Base-by-base conservation (phyloP, 108 stramenopile species). In the Conticribra guillardii region DNA sequence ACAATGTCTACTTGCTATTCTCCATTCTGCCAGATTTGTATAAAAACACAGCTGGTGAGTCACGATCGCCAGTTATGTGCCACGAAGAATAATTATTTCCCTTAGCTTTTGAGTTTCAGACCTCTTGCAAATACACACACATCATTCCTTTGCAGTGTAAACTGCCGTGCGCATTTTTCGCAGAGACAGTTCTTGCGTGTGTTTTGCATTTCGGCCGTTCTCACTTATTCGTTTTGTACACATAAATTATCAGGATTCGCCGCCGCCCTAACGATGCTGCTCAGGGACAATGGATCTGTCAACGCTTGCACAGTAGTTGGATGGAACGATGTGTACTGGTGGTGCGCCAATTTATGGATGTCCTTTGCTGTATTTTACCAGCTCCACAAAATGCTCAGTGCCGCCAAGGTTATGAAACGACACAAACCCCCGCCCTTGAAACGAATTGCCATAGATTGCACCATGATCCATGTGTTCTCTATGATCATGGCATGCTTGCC, bases 271-370 rank as follows among this genome's bases (percentile, higher is more conserved):
- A 64, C 64, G 2, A 74, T 65, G 29, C 19, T 67, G 19, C 49
- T 67, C 21, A 67, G 50, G 58, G 47, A 56, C 11, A 48, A 37
- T 3, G 57, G 58, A 31, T 54, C 60, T n/a, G 22, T 58, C 4
- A 49, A 53, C 45, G 56, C 57, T 19, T 74, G 73, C 51, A 58
- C 29, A 28, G 58, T 66, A 9, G 65, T 74, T 27, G 73, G 73
- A 11, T 74, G 64, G 64, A 74, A 66, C 41, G 73, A 74, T 52
- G 64, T 64, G 19, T 74, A 74, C 51, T 74, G 73, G 73, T 74
- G 73, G 73, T 66, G 64, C 45, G 41, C 64, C 9, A 74, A 65
- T 52, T 61, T 74, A 18, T 74, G 73, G 73, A 74, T 74, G 73
- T 54, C 73, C 22, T 60, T 56, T 45, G 26, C 64, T n/a, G 50